These are phyloP conservation scores for Colletotrichum gigasporum DNA, from an alignment of 2,329 filamentous ascomycete genomes.

Conservation along the genomic window DNA sequence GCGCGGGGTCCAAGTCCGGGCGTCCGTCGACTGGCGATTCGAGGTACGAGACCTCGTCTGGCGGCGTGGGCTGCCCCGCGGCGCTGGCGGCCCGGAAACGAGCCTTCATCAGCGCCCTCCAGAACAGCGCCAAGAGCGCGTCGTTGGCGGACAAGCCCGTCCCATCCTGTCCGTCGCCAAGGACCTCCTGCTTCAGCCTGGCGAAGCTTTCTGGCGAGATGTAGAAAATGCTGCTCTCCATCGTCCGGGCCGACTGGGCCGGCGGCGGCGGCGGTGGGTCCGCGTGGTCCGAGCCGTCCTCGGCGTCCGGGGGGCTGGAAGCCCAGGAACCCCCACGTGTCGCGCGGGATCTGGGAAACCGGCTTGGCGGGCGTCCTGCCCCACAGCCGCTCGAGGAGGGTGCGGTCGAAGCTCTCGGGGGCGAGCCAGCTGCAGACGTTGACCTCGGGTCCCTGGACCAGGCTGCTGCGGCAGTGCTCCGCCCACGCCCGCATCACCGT, in stretches of 20 bases:
- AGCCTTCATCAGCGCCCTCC: constrained; percentile 46
- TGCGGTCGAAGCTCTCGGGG: constrained; percentile 42
- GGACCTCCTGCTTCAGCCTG: constrained; percentile 43
- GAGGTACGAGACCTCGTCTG: constrained; percentile 41
- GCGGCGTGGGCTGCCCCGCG: constrained; percentile 30
- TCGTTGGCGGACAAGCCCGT: constrained; percentile 45
- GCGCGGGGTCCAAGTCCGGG: constrained; percentile 39
- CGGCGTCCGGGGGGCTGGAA: constrained; percentile 33
- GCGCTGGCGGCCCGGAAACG: constrained; percentile 43
- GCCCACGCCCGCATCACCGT: constrained; percentile 41
- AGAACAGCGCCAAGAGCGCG: constrained; percentile 50
- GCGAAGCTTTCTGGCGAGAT: constrained; percentile 26
- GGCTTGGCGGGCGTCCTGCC: constrained; percentile 36
- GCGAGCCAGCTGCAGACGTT: constrained; percentile 39
- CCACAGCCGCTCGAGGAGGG: constrained; percentile 39
- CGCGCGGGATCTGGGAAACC: constrained; percentile 34
- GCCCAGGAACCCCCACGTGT: constrained; percentile 36
- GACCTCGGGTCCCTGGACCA: constrained; percentile 28
- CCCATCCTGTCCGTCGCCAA: constrained; percentile 36
- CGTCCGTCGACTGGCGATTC: constrained; percentile 45
- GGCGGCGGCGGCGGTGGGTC: neutral
- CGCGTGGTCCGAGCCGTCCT: neutral
- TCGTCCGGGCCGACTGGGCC: neutral
- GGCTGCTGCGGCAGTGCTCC: constrained; percentile 40
- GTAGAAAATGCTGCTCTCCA: constrained; percentile 16